Evolutionary conservation across 768 basidiomycete species (phyloP).

Genomic region (Boletus speciosus): DNA sequence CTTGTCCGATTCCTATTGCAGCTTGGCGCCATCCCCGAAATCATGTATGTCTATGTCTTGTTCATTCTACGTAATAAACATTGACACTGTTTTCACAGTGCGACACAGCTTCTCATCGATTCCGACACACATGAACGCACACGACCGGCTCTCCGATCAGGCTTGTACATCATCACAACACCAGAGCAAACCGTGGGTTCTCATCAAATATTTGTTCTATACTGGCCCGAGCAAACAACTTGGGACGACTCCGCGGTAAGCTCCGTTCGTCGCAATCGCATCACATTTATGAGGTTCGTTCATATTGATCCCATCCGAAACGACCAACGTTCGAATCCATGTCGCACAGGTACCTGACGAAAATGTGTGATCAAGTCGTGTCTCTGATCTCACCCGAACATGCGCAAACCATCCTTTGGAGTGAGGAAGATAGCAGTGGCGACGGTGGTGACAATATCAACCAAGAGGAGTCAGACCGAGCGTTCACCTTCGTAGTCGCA

Average conservation of each 20-base stretch:
- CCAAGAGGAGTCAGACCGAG: slow-evolving; percentile 42
- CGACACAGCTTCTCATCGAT: slow-evolving; percentile 14
- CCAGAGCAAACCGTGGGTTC: not conserved
- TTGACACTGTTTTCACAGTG: slow-evolving; percentile 3
- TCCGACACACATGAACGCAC: slow-evolving; percentile 1
- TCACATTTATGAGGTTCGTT: slow-evolving; percentile 58
- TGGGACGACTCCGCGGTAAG: slow-evolving; percentile 50
- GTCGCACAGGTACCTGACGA: slow-evolving; percentile 51
- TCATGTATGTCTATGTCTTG: slow-evolving; percentile 40
- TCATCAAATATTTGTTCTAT: slow-evolving; percentile 45
- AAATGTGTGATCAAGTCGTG: slow-evolving; percentile 53
- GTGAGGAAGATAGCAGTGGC: slow-evolving; percentile 29
- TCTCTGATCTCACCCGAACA: slow-evolving; percentile 51
- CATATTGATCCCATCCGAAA: not conserved
- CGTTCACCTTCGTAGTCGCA: slow-evolving; percentile 52
- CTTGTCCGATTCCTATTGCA: slow-evolving; percentile 44
- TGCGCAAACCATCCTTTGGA: slow-evolving; percentile 43
- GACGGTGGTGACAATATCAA: slow-evolving; percentile 31
- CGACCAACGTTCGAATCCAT: not conserved
- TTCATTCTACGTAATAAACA: not conserved
- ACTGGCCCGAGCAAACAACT: slow-evolving; percentile 60
- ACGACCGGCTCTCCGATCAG: slow-evolving; percentile 20
- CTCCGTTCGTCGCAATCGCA: slow-evolving; percentile 47
- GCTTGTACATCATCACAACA: slow-evolving; percentile 18
- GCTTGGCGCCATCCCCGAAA: slow-evolving; percentile 35